Evolutionary conservation across 176 grass and related monocot genomes (phyloP), one percentile per base, ranked within the genome.

Genomic region (Puccinellia tenuiflora): DNA sequence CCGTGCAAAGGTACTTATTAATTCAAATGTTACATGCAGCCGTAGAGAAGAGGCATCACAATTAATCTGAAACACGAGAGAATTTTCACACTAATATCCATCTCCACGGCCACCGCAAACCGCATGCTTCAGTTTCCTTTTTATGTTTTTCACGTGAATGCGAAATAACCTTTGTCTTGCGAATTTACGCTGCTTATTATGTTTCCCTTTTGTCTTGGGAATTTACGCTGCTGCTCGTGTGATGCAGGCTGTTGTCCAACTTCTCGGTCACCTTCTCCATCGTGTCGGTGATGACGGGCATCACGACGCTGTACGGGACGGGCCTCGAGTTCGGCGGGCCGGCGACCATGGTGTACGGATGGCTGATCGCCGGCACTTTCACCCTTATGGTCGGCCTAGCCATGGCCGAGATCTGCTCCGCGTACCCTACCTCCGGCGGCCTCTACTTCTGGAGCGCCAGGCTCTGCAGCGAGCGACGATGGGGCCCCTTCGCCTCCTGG

Each of bases 361-460:
- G 95, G 95, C 90, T 90, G 21, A 60, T 91, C 9, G 92, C 95
- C 18, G 95, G 92, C 14, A 28, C 39, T 24, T 92, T 97, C 88
- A 94, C 92, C 22, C 59, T 92, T 57, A 54, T 79, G 11, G 88
- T 97, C 1, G 95, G 95, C 2, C 80, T 97, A 3, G 84, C 92
- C 62, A 97, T 97, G 95, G 92, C 88, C 31, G 95, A 97, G 90
- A 92, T 97, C 21, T 97, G 95, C 74, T 97, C 95, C 24, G 89
- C 92, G 9, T 97, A 88, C 83, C 95, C 95, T 0, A 97, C 95
- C 25, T 97, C 95, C 1, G 92, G 90, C 3, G 95, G 92, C 0
- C 87, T 97, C 66, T 97, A 97, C 84, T 97, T 92, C 79, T 97
- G 91, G 90, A 94, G 95, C 55, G 90, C 95, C 21, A 87, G 63